Base-by-base conservation (phyloP, 441 rosid species). In the Gossypium davidsonii region DNA sequence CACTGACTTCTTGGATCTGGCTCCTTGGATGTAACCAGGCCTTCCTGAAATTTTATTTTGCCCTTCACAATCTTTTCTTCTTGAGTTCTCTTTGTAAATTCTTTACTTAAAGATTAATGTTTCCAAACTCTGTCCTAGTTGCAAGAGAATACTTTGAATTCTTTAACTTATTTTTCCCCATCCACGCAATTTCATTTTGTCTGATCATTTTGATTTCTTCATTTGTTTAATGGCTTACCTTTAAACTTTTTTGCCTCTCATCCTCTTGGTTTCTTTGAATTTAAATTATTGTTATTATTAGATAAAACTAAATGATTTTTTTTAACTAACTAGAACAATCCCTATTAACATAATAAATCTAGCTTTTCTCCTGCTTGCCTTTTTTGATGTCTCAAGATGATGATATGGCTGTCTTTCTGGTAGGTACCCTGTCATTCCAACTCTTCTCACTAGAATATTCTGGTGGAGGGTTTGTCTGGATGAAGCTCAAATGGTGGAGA, bases 401-500 rank as follows among this genome's bases (percentile, higher is more conserved):
- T 78, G 20, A 26, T 8, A 70, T 8, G 60, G 31, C 70, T 73
- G 59, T 74, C 60, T 72, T 80, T 70, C 73, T 66, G 68, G 71
- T 78, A 94, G 99, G 93, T 93, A 95, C 83, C 99, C 98, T 77
- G 95, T 95, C 39, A 83, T 85, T 84, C 97, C 99, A 52, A 93
- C 99, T 72, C 85, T 78, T 69, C 95, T 95, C 46, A 93, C 98
- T 73, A 85, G 99, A 83, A 86, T 95, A 83, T 86, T 77, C 81
- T 95, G 98, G 98, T 93, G 98, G 99, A 90, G 99, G 83, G 75
- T 93, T 80, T 95, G 97, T 86, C 85, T 95, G 84, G 99, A 95
- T 83, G 99, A 93, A 81, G 99, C 98, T 72, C 99, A 93, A 80
- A 93, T 95, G 99, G 99, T 95, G 82, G 99, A 95, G 87, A 91